These are phyloP conservation scores for Salix caprea DNA, from an alignment of 345 rosid genomes.

Conservation along the genomic window DNA sequence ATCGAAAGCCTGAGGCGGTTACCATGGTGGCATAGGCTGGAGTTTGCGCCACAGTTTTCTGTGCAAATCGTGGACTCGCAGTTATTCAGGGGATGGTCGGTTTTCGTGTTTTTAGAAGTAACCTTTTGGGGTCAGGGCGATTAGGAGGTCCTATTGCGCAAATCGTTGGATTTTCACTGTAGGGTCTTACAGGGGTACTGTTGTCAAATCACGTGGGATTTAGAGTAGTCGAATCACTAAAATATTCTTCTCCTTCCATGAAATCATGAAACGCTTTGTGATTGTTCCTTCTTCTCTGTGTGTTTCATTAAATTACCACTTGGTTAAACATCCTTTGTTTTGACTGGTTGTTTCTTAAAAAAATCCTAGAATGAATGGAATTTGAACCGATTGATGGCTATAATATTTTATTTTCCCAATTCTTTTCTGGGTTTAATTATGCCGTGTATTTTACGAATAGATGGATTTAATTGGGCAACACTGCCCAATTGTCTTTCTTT, in stretches of 20 bases:
- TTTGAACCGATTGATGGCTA: neutral
- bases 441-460: neutral
- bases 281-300: neutral
- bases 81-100: constrained; percentile 51
- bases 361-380: neutral
- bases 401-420: neutral
- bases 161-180: neutral
- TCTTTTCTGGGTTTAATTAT: neutral
- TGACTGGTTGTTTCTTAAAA: neutral
- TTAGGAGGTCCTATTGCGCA: neutral
- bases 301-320: neutral
- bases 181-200: neutral
- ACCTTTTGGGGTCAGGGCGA: neutral
- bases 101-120: constrained; percentile 16
- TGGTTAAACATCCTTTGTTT: neutral
- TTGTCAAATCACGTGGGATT: neutral
- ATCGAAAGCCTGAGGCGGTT: constrained; percentile 33
- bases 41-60: constrained; percentile 4
- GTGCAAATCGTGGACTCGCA: constrained; percentile 36
- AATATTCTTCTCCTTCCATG: neutral
- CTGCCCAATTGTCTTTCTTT: no score
- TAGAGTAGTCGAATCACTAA: neutral
- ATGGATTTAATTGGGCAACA: neutral
- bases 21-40: constrained; percentile 13
- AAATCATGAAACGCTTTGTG: constrained; percentile 3